Evolutionary conservation across 1,284 basidiomycete genomes (phyloP).

Genomic region (Cryptococcus depauperatus): DNA sequence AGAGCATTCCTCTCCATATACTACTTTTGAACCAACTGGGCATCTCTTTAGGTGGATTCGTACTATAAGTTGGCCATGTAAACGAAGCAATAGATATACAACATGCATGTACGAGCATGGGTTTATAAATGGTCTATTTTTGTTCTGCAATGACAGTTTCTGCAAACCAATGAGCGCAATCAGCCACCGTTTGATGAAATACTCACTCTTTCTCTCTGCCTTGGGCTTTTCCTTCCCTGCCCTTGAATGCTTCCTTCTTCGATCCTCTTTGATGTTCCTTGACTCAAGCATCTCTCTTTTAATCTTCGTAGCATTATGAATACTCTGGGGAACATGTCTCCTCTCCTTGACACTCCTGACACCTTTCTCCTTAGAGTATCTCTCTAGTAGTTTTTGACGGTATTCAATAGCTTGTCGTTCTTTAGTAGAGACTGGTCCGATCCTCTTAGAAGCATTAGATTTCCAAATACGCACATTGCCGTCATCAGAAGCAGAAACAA

Average conservation of each 20-base stretch:
- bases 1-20: too few species aligned
- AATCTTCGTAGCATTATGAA: constrained; percentile 78
- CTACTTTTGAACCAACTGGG: too few species aligned
- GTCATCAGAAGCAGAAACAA: constrained; percentile 90
- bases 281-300: constrained; percentile 92
- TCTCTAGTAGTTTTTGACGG: constrained; percentile 73
- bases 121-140: too few species aligned
- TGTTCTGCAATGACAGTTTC: constrained; percentile 70
- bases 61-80: too few species aligned
- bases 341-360: constrained; percentile 75
- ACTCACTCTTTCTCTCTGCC: constrained; percentile 71
- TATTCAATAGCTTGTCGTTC: constrained; percentile 92
- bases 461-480: constrained; percentile 98
- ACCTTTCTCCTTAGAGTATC: constrained; percentile 78
- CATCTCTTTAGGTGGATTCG: too few species aligned
- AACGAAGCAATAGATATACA: too few species aligned
- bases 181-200: not conserved
- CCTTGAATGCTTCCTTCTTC: constrained; percentile 76
- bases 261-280: constrained; percentile 83
- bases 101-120: too few species aligned
- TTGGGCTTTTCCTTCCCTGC: constrained; percentile 82
- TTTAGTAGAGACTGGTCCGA: constrained; percentile 83
- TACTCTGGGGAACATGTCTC: constrained; percentile 80
- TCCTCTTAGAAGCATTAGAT: constrained; percentile 79
- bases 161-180: constrained; percentile 13